Evolutionary conservation across 495 filamentous ascomycete species (phyloP), one percentile per base, ranked within the genome.

Genomic region (Penicillium angulare): DNA sequence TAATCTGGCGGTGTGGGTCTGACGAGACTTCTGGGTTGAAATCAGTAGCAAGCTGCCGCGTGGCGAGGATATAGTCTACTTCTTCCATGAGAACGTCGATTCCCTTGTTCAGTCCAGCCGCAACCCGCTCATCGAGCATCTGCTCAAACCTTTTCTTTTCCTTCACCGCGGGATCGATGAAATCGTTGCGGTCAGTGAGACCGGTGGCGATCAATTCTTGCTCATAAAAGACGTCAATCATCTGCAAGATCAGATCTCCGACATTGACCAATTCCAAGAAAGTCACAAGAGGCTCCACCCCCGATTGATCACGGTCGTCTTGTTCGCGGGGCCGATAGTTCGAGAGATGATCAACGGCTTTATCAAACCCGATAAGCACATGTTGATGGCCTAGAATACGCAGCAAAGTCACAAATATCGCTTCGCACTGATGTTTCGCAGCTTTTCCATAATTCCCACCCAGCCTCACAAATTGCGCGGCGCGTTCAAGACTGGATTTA

Each of bases 71-170:
- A 59, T 92, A 96, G 56, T 99, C 95, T 35, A 97, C 91, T 72
- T 99, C 95, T 56, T 93, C 90, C 86, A 99, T 97, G 41, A 99
- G 81, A 22, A 96, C 95, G 60, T 97, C 92, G 57, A 99, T 97
- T 46, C 95, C 95, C 72, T 93, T 95, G 64, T 96, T 96, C 53
- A 99, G 72, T 7, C 95, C 95, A 22, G 93, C 90, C 1, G 95
- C 95, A 17, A 99, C 95, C 43, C 89, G 86, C 70, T 97, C 95
- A 63, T 99, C 95, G 8, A 99, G 84, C 87, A 96, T 96, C 68
- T 97, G 92, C 75, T 99, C 95, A 52, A 99, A 99, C 39, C 87
- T 89, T 71, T 96, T 97, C 80, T 99, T 99, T 57, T 92, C 91
- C 55, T 95, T 85, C 16, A 85, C 86, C 0, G 91, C 89, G 4